Evolutionary conservation across 2,329 filamentous ascomycete genomes (phyloP).

Genomic region (Nothophaeocryptopus gaeumannii): DNA sequence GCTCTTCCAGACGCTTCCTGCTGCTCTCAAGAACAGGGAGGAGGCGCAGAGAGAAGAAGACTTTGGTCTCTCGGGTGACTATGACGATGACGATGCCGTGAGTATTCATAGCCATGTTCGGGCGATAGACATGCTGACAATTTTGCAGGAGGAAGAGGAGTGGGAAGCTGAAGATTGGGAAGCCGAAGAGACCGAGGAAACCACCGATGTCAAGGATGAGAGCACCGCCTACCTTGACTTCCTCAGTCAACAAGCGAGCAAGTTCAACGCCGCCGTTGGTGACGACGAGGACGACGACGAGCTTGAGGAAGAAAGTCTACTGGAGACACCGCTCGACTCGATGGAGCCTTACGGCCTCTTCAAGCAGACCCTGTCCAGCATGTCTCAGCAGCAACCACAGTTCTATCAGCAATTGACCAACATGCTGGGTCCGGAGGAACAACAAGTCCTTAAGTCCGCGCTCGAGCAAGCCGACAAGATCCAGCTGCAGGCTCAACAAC

Average conservation of each 20-base stretch:
- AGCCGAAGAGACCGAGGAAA: constrained; percentile 62
- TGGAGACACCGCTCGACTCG: constrained; percentile 93
- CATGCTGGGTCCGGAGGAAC: constrained; percentile 76
- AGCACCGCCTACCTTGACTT: constrained; percentile 94
- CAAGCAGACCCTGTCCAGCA: constrained; percentile 61
- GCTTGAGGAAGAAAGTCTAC: constrained; percentile 84
- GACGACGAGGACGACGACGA: constrained; percentile 76
- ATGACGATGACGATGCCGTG: constrained; percentile 66
- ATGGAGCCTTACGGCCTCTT: constrained; percentile 92
- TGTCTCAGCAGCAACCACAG: constrained; percentile 87
- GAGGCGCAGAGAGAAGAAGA: constrained; percentile 84
- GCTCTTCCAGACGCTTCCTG: constrained; percentile 86
- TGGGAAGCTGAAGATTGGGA: constrained; percentile 76
- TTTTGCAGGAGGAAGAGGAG: constrained; percentile 63
- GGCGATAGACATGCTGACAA: constrained; percentile 5
- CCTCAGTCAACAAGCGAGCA: constrained; percentile 70
- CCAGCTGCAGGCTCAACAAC: constrained; percentile 26
- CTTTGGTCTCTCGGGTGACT: constrained; percentile 73
- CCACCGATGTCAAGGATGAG: constrained; percentile 74
- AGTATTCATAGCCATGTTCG: background rate
- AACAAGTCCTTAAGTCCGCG: constrained; percentile 73
- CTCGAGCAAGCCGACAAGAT: constrained; percentile 67
- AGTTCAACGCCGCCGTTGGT: constrained; percentile 51
- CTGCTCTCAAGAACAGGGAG: constrained; percentile 85
- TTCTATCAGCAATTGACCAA: constrained; percentile 79